Conservation (phyloP, 495 filamentous ascomycete species). For the Aspergillus funiculosus region DNA sequence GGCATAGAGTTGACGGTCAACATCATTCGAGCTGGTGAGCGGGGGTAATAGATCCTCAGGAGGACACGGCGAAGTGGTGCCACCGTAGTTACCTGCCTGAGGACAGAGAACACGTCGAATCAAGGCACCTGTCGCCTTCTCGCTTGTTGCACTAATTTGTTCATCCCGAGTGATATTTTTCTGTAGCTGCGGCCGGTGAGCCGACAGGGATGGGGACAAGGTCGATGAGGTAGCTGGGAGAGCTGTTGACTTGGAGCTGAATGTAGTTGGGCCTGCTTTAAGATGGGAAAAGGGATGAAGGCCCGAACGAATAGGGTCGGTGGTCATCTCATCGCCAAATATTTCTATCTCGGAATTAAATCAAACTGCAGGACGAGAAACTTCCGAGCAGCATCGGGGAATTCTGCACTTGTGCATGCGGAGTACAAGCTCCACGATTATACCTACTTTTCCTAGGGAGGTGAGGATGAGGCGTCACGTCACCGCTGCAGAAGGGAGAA, state of each 20-base stretch:
- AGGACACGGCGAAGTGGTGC: conserved; percentile 41
- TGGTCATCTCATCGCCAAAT: conserved; percentile 39
- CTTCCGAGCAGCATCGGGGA: not conserved
- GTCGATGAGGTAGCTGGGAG: conserved; percentile 26
- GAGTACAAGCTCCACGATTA: not conserved
- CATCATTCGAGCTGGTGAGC: conserved; percentile 84
- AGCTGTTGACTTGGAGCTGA: conserved; percentile 39
- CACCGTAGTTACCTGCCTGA: conserved; percentile 37
- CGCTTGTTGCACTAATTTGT: conserved; percentile 37
- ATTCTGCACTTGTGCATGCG: not conserved
- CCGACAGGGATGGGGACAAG: conserved; percentile 26
- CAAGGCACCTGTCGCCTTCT: conserved; percentile 53
- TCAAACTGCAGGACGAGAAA: not conserved
- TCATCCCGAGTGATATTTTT: conserved; percentile 27
- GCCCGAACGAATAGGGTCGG: conserved; percentile 33
- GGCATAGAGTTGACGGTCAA: conserved; percentile 89
- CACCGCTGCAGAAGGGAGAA: not conserved
- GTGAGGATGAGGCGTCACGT: conserved; percentile 19
- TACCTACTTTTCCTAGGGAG: conserved; percentile 3
- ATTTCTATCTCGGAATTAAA: not conserved
- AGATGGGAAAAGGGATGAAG: conserved; percentile 44
- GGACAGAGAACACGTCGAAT: conserved; percentile 65
- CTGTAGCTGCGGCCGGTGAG: conserved; percentile 29
- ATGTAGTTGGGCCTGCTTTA: conserved; percentile 47
- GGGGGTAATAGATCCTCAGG: conserved; percentile 81